Evolutionary conservation across 257 asterid genomes (phyloP), one percentile per base, ranked within the genome.

Genomic region (Solanum virginianum): DNA sequence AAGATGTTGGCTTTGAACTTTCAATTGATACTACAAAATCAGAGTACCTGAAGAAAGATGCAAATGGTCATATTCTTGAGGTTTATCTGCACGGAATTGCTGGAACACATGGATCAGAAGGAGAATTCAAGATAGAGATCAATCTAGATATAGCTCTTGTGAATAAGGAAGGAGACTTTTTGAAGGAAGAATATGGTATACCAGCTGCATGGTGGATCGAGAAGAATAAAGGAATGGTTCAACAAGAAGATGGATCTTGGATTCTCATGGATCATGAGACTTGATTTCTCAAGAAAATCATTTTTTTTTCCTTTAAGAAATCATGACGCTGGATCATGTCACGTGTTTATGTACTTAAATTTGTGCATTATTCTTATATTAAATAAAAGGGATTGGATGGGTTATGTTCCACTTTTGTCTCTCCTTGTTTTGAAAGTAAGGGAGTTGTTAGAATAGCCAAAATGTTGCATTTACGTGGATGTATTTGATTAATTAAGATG

Each of bases 1-100:
- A 89, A 4, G 94, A 92, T 20, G 94, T 94, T 51, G 98, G 99
- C 12, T 86, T 54, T 7, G 94, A 93, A 83, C 84, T 94, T 53
- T 47, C 2, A 4, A 90, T 96, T 16, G 93, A 96, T 83, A 92
- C 94, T 0, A 85, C 86, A 1, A 88, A 90, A 24, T 95, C 98
- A 8, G 17, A 15, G 49, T 94, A 91, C 84, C 49, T 96, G 83
- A 94, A 93, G 43, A 10, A 80, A 14, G 0, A 29, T 0, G 0
- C 0, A 2, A 70, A 26, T 17, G 86, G 93, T 91, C 97, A 94
- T 82, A 54, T 18, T 13, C 36, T 93, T 86, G 98, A 93, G 86
- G 88, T 84, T 80, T 91, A 92, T 81, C 71, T 94, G 85, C 97
- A 92, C 81, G 3, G 88, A 51, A 11, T 94, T 41, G 89, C 93